These are phyloP conservation scores for Spathaspora hagerdaliae DNA, from an alignment of 805 yeast species.

Conservation along the genomic window DNA sequence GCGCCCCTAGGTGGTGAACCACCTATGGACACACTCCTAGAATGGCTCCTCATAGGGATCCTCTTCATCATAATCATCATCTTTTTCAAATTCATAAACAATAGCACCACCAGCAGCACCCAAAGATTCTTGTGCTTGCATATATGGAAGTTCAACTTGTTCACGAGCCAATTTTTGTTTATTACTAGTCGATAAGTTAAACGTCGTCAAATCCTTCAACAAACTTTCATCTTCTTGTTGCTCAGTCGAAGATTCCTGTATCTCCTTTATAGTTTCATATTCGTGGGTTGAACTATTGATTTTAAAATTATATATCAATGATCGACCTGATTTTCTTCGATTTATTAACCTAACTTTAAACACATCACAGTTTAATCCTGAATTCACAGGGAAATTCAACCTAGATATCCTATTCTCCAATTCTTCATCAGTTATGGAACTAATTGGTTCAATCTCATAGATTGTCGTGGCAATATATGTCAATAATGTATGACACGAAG, in stretches of 20 bases:
- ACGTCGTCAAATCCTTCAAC: slow-evolving; percentile 77
- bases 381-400: slow-evolving; percentile 44
- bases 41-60: slow-evolving; percentile 98
- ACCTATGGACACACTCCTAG: too few species aligned
- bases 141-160: slow-evolving; percentile 83
- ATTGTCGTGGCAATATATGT: slow-evolving; percentile 73
- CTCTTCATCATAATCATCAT: slow-evolving; percentile 97
- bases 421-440: slow-evolving; percentile 41
- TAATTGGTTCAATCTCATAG: slow-evolving; percentile 53
- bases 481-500: slow-evolving; percentile 49
- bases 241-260: slow-evolving; percentile 18
- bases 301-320: slow-evolving; percentile 51
- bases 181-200: slow-evolving; percentile 71
- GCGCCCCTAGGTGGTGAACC: too few species aligned
- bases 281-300: slow-evolving; percentile 49
- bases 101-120: slow-evolving; percentile 80
- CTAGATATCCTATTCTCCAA: slow-evolving; percentile 33
- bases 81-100: slow-evolving; percentile 92
- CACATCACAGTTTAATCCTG: slow-evolving; percentile 41
- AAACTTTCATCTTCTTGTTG: slow-evolving; percentile 48
- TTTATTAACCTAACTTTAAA: slow-evolving; percentile 56
- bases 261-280: slow-evolving; percentile 25
- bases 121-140: slow-evolving; percentile 76
- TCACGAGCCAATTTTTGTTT: slow-evolving; percentile 77
- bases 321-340: slow-evolving; percentile 82